Conservation (phyloP, 169 alveolate species). For the Eimeria falciformis region DNA sequence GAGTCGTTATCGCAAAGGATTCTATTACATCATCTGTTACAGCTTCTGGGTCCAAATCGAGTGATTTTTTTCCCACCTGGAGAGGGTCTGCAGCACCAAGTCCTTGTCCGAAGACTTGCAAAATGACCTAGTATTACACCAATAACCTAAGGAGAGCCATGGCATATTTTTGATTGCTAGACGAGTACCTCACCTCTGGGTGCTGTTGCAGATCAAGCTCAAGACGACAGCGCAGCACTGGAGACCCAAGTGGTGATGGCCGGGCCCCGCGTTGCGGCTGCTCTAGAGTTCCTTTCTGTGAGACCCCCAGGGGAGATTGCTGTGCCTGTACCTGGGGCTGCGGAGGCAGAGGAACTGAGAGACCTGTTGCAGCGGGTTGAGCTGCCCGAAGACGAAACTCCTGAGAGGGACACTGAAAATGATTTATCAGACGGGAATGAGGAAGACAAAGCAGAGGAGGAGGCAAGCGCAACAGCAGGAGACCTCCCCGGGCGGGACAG, state of each 20-base stretch:
- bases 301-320: slow-evolving; percentile 61
- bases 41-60: slow-evolving; percentile 50
- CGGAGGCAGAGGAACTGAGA: slow-evolving; percentile 38
- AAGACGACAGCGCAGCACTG: slow-evolving; percentile 23
- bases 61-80: slow-evolving; percentile 55
- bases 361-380: slow-evolving; percentile 49
- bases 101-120: too few relatives aligned
- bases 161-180: too few relatives aligned
- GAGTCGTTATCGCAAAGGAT: slow-evolving; percentile 25
- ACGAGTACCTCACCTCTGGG: too few relatives aligned
- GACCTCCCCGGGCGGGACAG: neutral
- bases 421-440: neutral
- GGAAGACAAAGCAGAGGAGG: neutral
- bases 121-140: too few relatives aligned
- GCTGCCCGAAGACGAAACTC: neutral
- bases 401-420: neutral
- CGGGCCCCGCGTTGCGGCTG: slow-evolving; percentile 56
- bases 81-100: slow-evolving; percentile 9
- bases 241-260: slow-evolving; percentile 60
- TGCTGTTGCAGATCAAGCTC: slow-evolving; percentile 36
- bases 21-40: slow-evolving; percentile 45
- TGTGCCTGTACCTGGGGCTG: slow-evolving; percentile 47
- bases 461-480: neutral
- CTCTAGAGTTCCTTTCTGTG: slow-evolving; percentile 39
- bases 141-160: too few relatives aligned